Percentiles rank a stretch among this genome's conserved stretches.
Conservation (phyloP, 202 grass and related monocot species). For the Zoysia matrella region DNA sequence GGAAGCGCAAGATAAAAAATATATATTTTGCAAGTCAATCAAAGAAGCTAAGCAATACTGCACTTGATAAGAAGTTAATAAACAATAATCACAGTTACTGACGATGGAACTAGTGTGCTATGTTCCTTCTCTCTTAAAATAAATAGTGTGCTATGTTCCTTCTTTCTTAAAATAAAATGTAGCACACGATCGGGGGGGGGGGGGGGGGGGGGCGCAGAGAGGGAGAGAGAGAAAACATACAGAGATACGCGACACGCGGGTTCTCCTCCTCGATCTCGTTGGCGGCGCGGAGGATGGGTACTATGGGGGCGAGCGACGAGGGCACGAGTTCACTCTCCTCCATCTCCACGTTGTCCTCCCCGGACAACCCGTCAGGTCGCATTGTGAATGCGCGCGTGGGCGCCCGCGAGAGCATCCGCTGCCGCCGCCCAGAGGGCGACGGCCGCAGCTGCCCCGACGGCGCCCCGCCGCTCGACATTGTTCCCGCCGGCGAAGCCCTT, state of each 20-base stretch:
- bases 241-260: constrained; percentile 88
- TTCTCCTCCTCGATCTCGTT: constrained; percentile 84
- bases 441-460: neutral
- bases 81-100: too few species aligned
- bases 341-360: constrained; percentile 45
- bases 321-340: constrained; percentile 87
- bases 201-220: too few species aligned
- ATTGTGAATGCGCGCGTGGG: constrained; percentile 53
- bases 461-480: constrained; percentile 44
- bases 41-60: neutral
- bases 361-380: constrained; percentile 45
- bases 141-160: too few species aligned
- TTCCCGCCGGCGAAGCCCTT: neutral
- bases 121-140: too few species aligned
- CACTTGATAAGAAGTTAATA: neutral
- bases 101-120: too few species aligned
- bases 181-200: too few species aligned
- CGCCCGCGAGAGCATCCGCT: constrained; percentile 35
- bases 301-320: constrained; percentile 71
- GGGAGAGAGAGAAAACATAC: constrained; percentile 38
- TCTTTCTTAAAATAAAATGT: too few species aligned
- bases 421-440: constrained; percentile 25
- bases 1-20: neutral
- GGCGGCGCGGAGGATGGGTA: constrained; percentile 88
- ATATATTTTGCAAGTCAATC: neutral